A percentile compares a stretch with the other conserved stretches of the same genome.
Conservation (phyloP, 768 basidiomycete genomes). For the Infundibulicybe gibba region DNA sequence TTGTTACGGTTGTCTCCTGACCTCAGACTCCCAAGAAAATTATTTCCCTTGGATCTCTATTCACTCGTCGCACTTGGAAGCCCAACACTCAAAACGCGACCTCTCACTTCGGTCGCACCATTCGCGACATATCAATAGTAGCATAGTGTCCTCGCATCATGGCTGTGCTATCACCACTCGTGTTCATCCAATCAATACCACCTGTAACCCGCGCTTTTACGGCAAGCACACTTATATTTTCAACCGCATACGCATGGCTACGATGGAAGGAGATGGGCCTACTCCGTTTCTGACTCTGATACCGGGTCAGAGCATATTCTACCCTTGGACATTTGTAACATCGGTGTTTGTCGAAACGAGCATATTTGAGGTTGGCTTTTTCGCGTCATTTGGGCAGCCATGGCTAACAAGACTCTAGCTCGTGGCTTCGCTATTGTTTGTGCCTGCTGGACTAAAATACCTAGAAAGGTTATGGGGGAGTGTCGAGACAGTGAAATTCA, state of each 20-base stretch:
- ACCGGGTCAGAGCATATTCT: constrained; percentile 77
- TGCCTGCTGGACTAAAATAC: constrained; percentile 84
- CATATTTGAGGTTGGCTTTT: constrained; percentile 69
- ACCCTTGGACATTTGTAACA: constrained; percentile 94
- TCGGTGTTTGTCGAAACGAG: constrained; percentile 84
- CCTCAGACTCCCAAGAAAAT: not conserved
- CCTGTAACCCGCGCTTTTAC: constrained; percentile 76
- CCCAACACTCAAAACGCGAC: too few species aligned
- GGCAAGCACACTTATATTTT: constrained; percentile 51
- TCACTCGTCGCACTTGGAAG: too few species aligned
- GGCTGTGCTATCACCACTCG: constrained; percentile 74
- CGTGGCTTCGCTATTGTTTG: constrained; percentile 65
- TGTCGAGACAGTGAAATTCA: constrained; percentile 82
- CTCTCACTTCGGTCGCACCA: too few species aligned
- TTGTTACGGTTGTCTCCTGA: constrained; percentile 3
- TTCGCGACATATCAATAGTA: too few species aligned
- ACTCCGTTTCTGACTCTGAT: constrained; percentile 74
- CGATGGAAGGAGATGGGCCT: constrained; percentile 44
- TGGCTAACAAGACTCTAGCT: constrained; percentile 47
- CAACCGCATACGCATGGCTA: constrained; percentile 63
- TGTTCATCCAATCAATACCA: constrained; percentile 68
- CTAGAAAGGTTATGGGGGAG: constrained; percentile 95
- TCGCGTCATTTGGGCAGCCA: not conserved
- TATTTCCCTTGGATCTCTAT: too few species aligned
- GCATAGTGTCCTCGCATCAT: constrained; percentile 30